Conservation (phyloP, 116 monocot genomes). For the Cymodocea nodosa region DNA sequence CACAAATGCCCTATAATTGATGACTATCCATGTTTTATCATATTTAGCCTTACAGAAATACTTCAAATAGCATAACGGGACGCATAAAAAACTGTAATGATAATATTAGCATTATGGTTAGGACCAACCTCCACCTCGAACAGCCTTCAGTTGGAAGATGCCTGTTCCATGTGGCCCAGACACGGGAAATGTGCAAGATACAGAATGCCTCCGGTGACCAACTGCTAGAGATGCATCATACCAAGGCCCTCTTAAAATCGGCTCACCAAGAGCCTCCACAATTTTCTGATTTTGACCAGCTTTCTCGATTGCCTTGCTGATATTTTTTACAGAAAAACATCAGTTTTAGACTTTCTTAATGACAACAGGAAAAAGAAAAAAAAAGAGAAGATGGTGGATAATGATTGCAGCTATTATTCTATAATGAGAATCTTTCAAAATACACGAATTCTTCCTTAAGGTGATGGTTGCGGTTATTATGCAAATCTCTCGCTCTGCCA, state of each 20-base stretch:
- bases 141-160: constrained; percentile 73
- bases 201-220: constrained; percentile 50
- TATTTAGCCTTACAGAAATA: too few species aligned
- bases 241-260: constrained; percentile 89
- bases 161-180: constrained; percentile 81
- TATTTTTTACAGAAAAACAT: background rate
- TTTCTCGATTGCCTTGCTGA: constrained; percentile 84
- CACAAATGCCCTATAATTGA: too few species aligned
- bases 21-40: too few species aligned
- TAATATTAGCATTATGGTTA: background rate
- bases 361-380: background rate
- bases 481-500: too few species aligned
- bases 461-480: too few species aligned
- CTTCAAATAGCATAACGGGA: background rate
- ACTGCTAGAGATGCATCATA: constrained; percentile 88
- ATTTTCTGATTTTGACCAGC: constrained; percentile 66
- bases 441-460: too few species aligned
- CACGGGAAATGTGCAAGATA: constrained; percentile 93
- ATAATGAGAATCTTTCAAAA: too few species aligned
- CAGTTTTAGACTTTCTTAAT: background rate
- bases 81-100: background rate
- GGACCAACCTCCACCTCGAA: constrained; percentile 55
- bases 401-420: too few species aligned
- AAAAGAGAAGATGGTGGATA: background rate
- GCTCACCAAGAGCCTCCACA: constrained; percentile 66